These are phyloP conservation scores for Bathelium albidoporum DNA, from an alignment of 495 filamentous ascomycete genomes.

Conservation along the genomic window DNA sequence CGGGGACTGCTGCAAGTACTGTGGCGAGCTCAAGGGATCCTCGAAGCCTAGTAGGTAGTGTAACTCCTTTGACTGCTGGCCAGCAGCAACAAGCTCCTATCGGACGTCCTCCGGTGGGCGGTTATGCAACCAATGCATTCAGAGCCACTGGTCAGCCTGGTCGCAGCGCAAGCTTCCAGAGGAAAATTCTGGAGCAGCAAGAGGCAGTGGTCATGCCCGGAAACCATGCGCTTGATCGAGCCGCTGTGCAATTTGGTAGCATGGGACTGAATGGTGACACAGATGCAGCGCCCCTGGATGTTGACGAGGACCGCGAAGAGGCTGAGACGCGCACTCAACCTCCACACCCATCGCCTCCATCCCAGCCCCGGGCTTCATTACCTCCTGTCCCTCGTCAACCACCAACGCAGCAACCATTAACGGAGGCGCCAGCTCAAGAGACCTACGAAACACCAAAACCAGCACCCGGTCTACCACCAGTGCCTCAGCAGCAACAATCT, in stretches of 20 bases:
- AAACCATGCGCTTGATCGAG: constrained; percentile 89
- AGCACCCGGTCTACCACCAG: constrained; percentile 37
- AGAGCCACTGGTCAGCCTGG: constrained; percentile 55
- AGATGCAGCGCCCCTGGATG: constrained; percentile 54
- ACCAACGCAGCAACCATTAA: constrained; percentile 16
- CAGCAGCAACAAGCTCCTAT: constrained; percentile 43
- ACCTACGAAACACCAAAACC: constrained; percentile 34
- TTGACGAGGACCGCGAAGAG: constrained; percentile 90
- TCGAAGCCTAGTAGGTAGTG: constrained; percentile 39
- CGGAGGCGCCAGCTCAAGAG: constrained; percentile 21
- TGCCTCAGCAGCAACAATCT: constrained; percentile 30
- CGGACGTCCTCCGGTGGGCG: constrained; percentile 49
- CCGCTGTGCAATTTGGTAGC: constrained; percentile 95
- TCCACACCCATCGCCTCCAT: constrained; percentile 83
- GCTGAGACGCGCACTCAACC: constrained; percentile 90
- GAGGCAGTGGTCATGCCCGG: constrained; percentile 98
- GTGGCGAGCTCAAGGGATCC: constrained; percentile 73
- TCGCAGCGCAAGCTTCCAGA: constrained; percentile 66
- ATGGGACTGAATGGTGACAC: constrained; percentile 75
- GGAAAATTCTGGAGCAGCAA: constrained; percentile 82
- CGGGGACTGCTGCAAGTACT: constrained; percentile 83
- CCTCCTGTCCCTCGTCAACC: constrained; percentile 56
- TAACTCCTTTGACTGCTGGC: constrained; percentile 48
- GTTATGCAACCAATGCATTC: constrained; percentile 62
- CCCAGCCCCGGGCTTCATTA: constrained; percentile 80